Conservation (phyloP, 1,284 basidiomycete species). For the Malassezia globosa region DNA sequence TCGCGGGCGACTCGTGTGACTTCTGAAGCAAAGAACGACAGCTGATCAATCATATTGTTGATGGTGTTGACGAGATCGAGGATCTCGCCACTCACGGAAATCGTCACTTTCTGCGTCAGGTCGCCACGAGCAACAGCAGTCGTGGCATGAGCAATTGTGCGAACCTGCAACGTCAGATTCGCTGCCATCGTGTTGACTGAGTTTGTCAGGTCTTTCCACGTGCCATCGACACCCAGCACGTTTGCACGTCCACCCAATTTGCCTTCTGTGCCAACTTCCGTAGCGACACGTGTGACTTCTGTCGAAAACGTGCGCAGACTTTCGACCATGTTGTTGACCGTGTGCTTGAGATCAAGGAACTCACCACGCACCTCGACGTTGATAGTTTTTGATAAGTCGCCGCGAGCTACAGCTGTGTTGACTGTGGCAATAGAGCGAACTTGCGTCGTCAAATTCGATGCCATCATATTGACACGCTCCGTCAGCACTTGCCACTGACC, state of each 20-base stretch:
- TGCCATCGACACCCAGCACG: slow-evolving; percentile 47
- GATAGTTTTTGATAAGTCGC: slow-evolving; percentile 47
- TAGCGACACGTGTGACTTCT: slow-evolving; percentile 47
- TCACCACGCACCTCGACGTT: slow-evolving; percentile 45
- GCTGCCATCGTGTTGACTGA: slow-evolving; percentile 57
- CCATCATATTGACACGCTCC: slow-evolving; percentile 49
- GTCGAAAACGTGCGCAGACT: slow-evolving; percentile 47
- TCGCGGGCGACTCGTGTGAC: slow-evolving; percentile 90
- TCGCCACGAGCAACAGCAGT: slow-evolving; percentile 90
- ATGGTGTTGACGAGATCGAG: slow-evolving; percentile 69
- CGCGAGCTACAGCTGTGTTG: slow-evolving; percentile 42
- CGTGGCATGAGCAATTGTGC: slow-evolving; percentile 86
- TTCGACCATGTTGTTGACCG: slow-evolving; percentile 48
- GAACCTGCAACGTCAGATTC: slow-evolving; percentile 76
- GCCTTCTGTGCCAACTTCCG: slow-evolving; percentile 47
- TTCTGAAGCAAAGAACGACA: slow-evolving; percentile 84
- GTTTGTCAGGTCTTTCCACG: slow-evolving; percentile 66
- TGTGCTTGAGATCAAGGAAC: slow-evolving; percentile 45
- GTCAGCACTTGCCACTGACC: slow-evolving; percentile 49
- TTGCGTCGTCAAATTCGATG: slow-evolving; percentile 71
- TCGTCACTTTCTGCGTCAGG: slow-evolving; percentile 79
- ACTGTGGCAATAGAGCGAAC: slow-evolving; percentile 54
- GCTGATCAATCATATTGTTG: slow-evolving; percentile 49
- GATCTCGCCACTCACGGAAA: slow-evolving; percentile 90
- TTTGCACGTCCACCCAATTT: slow-evolving; percentile 46